Evolutionary conservation across 2,329 filamentous ascomycete genomes (phyloP).

Genomic region (Venturia asperata): DNA sequence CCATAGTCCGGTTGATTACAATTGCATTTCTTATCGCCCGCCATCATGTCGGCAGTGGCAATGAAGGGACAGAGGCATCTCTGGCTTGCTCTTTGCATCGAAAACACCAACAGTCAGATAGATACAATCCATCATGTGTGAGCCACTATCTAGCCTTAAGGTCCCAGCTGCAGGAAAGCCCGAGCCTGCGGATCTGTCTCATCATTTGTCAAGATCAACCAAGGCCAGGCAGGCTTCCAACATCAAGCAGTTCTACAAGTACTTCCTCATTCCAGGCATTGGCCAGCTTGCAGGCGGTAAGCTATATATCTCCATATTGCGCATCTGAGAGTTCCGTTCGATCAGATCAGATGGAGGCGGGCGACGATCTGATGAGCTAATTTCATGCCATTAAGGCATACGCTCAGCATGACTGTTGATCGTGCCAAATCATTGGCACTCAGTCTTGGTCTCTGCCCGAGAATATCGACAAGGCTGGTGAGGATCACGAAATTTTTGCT

Average conservation of each 20-base stretch:
- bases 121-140: neutral
- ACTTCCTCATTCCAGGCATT: conserved; percentile 59
- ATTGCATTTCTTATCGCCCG: conserved; percentile 9
- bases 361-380: too few relatives aligned
- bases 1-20: neutral
- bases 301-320: conserved; percentile 11
- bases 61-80: neutral
- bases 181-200: conserved; percentile 62
- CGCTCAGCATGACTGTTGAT: neutral
- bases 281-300: conserved; percentile 55
- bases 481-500: neutral
- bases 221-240: conserved; percentile 56
- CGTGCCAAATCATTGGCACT: conserved; percentile 1
- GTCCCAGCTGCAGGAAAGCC: neutral
- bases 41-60: neutral
- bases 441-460: too few relatives aligned
- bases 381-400: too few relatives aligned
- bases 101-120: neutral
- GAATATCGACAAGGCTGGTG: neutral
- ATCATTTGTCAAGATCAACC: conserved; percentile 67
- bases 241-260: conserved; percentile 81
- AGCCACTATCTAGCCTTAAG: neutral
- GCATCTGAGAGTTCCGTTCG: neutral
- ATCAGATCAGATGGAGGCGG: too few relatives aligned
- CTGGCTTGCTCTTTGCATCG: neutral